Base-by-base conservation (phyloP, 179 eudicot genomes). In the Gypsophila paniculata region DNA sequence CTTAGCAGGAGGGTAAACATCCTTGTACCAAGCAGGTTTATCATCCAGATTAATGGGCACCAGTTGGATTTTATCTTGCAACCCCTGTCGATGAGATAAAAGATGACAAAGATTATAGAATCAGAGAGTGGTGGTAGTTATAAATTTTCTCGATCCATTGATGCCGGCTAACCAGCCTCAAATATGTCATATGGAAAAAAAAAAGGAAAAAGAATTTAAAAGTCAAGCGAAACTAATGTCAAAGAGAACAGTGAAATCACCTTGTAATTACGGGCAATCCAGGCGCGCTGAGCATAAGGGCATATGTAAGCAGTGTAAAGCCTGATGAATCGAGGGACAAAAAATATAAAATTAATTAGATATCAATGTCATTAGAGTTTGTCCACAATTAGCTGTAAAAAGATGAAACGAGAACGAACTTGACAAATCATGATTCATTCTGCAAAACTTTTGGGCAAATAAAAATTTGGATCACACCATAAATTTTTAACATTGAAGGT, bases 21-120 rank as follows among this genome's bases (percentile, higher is more conserved):
- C 87, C 81, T 87, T 89, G 84, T 91, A 91, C 96, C 95, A 91
- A 66, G 75, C 78, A 55, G 96, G 96, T 53, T 83, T 85, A 77
- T 91, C 80, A 36, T 36, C 73, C 46, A 91, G 85, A 74, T 75
- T 65, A 68, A 91, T 87, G 7, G 89, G 79, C 38, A 91, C 90
- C 69, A 91, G 49, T 64, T 89, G 72, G 76, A 91, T 89, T 75
- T 86, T 69, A 23, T 89, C 87, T 77, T 91, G 91, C 69, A 91
- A 74, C 12, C 95, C 96, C 97, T 91, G 79, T 42, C 72, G 14
- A 32, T 70, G 83, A 87, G 18, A 86, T 82, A 29, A n/a, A 34
- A 10, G 9, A 63, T 1, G 14, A 34, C n/a, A 63, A n/a, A 63
- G 25, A 63, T 36, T 0, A 36, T 1, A 63, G 6, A 36, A 17